phyloP scores from a whole-genome alignment of 345 rosid genomes.

The Clarkia xantiana region DNA sequence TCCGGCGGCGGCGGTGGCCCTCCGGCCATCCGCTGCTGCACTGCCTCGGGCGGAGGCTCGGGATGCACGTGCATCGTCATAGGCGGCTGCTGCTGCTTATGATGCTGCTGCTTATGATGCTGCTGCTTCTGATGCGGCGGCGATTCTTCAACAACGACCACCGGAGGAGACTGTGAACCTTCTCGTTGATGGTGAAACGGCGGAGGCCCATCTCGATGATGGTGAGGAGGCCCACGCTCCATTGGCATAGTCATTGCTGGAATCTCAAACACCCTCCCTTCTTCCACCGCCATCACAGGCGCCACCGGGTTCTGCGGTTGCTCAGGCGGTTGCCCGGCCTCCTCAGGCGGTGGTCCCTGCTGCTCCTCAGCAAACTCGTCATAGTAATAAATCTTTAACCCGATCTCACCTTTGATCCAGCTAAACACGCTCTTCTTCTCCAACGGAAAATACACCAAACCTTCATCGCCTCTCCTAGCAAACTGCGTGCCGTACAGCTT shows the following conservation, averaged over 20 bases:
- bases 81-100: slow-evolving; percentile 7
- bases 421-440: slow-evolving; percentile 93
- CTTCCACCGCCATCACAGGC: slow-evolving; percentile 34
- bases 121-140: slow-evolving; percentile 14
- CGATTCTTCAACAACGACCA: slow-evolving; percentile 45
- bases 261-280: slow-evolving; percentile 36
- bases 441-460: slow-evolving; percentile 53
- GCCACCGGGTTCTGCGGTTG: slow-evolving; percentile 22
- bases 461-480: slow-evolving; percentile 56
- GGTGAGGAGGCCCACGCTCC: background rate
- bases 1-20: slow-evolving; percentile 5
- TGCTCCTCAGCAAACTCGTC: slow-evolving; percentile 49
- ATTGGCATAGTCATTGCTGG: slow-evolving; percentile 10
- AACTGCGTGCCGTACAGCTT: slow-evolving; percentile 84
- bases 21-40: slow-evolving; percentile 6
- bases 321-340: slow-evolving; percentile 21
- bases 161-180: slow-evolving; percentile 28
- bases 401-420: slow-evolving; percentile 88
- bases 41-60: slow-evolving; percentile 13
- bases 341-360: slow-evolving; percentile 14
- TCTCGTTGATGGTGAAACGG: slow-evolving; percentile 5
- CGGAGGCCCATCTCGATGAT: background rate
- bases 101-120: too few relatives aligned
- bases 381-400: slow-evolving; percentile 57
- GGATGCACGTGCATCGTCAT: slow-evolving; percentile 16